Conservation (phyloP, 768 basidiomycete species). For the Clathrus columnatus region DNA sequence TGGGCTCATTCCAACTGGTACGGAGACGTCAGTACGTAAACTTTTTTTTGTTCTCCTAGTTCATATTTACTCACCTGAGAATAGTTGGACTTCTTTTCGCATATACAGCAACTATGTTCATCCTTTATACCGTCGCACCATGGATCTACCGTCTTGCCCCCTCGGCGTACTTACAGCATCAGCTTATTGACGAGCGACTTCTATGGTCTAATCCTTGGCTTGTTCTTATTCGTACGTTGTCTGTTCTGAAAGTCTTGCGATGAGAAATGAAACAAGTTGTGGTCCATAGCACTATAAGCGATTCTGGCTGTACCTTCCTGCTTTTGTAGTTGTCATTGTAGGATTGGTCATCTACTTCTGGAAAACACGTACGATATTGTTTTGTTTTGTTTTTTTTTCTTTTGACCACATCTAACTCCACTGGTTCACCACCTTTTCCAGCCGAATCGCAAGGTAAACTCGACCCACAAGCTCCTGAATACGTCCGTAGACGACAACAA, state of each 20-base stretch:
- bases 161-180: conserved; percentile 77
- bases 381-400: conserved; percentile 14
- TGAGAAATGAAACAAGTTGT: too few relatives aligned
- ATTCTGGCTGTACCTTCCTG: conserved; percentile 84
- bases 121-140: conserved; percentile 81
- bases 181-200: conserved; percentile 84
- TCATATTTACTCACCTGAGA: conserved; percentile 18
- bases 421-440: conserved; percentile 19
- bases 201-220: conserved; percentile 73
- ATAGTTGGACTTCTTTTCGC: conserved; percentile 44
- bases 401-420: not conserved
- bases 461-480: conserved; percentile 49
- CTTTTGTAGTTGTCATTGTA: conserved; percentile 59
- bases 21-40: conserved; percentile 52
- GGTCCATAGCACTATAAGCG: conserved; percentile 70
- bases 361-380: conserved; percentile 75
- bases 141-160: conserved; percentile 79
- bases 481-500: conserved; percentile 34
- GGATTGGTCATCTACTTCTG: conserved; percentile 85
- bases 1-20: conserved; percentile 68
- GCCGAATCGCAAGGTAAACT: conserved; percentile 68
- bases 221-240: conserved; percentile 43
- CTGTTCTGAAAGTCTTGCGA: too few relatives aligned
- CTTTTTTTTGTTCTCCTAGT: not conserved
- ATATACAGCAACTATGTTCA: conserved; percentile 67